These are phyloP conservation scores for Rubroshorea leprosula DNA, from an alignment of 345 rosid species.

Conservation along the genomic window DNA sequence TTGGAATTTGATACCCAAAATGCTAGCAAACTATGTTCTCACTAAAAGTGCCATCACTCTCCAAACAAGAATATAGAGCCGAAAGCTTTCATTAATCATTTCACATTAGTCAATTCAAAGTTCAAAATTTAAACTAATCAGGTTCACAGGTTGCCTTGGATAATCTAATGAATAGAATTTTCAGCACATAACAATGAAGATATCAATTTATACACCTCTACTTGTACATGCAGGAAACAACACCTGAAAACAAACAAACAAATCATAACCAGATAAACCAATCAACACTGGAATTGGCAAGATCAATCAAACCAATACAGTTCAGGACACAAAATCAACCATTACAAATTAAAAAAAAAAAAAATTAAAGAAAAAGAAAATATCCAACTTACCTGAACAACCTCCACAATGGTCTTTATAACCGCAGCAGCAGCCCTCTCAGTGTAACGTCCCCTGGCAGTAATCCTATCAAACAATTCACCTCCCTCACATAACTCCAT, in stretches of 20 bases:
- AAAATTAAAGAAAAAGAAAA: neutral
- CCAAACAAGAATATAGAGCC: neutral
- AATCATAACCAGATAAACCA: neutral
- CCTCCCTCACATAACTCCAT: slow-evolving; percentile 99
- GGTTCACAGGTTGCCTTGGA: neutral
- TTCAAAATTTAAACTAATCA: neutral
- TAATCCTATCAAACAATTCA: slow-evolving; percentile 92
- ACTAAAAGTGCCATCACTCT: too few species aligned
- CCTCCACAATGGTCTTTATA: slow-evolving; percentile 83
- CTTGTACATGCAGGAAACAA: neutral
- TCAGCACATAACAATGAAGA: too few species aligned
- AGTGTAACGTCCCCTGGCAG: slow-evolving; percentile 92
- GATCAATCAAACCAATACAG: too few species aligned
- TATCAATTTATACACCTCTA: too few species aligned
- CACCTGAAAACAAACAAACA: neutral
- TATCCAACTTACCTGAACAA: slow-evolving; percentile 67
- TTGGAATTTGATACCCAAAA: neutral
- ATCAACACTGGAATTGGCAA: too few species aligned
- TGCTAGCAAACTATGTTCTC: too few species aligned
- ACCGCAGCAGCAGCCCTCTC: slow-evolving; percentile 96
- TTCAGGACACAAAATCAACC: neutral
- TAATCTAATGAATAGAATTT: too few species aligned
- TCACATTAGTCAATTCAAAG: too few species aligned
- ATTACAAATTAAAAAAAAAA: neutral
- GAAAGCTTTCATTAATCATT: neutral